phyloP scores from a whole-genome alignment of 2,329 filamentous ascomycete genomes.

The Myrmaecium sp. region DNA sequence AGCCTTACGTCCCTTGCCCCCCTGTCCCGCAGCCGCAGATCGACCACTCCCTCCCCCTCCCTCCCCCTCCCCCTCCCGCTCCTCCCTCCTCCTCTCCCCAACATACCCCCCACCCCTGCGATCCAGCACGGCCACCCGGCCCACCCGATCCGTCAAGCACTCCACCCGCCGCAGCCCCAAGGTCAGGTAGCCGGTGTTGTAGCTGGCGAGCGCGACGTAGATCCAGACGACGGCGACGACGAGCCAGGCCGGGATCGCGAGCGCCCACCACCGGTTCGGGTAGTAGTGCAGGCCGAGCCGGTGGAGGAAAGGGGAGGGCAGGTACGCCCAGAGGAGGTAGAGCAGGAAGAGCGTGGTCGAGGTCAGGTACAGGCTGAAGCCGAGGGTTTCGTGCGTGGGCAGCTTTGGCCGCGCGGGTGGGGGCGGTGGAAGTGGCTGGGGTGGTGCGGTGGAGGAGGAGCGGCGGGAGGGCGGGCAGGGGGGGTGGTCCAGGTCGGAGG shows the following conservation, averaged over 20 bases:
- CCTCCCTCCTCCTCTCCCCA: slow-evolving; percentile 18
- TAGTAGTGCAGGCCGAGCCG: slow-evolving; percentile 93
- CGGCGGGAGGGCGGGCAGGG: slow-evolving; percentile 8
- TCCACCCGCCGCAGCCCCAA: slow-evolving; percentile 64
- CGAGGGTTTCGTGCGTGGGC: slow-evolving; percentile 99
- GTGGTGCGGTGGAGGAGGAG: slow-evolving; percentile 28
- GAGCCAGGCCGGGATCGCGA: slow-evolving; percentile 79
- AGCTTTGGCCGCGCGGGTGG: slow-evolving; percentile 62
- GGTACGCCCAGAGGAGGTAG: slow-evolving; percentile 69
- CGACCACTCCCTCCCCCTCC: slow-evolving; percentile 22
- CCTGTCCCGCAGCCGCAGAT: slow-evolving; percentile 16
- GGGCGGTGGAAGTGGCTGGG: slow-evolving; percentile 4
- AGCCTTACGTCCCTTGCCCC: slow-evolving; percentile 23
- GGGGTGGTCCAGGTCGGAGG: slow-evolving; percentile 60
- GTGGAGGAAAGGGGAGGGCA: slow-evolving; percentile 81
- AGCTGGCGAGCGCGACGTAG: slow-evolving; percentile 78
- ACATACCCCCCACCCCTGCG: slow-evolving; percentile 39
- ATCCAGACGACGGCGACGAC: slow-evolving; percentile 84
- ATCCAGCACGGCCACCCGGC: slow-evolving; percentile 71
- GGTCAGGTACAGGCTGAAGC: slow-evolving; percentile 90
- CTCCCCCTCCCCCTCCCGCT: slow-evolving; percentile 22
- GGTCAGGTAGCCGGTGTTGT: slow-evolving; percentile 82
- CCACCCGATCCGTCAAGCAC: slow-evolving; percentile 81
- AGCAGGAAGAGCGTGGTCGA: slow-evolving; percentile 64
- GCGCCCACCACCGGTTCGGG: slow-evolving; percentile 92